These are phyloP conservation scores for Naganishia vaughanmartiniae DNA, from an alignment of 768 basidiomycete genomes.

Conservation along the genomic window DNA sequence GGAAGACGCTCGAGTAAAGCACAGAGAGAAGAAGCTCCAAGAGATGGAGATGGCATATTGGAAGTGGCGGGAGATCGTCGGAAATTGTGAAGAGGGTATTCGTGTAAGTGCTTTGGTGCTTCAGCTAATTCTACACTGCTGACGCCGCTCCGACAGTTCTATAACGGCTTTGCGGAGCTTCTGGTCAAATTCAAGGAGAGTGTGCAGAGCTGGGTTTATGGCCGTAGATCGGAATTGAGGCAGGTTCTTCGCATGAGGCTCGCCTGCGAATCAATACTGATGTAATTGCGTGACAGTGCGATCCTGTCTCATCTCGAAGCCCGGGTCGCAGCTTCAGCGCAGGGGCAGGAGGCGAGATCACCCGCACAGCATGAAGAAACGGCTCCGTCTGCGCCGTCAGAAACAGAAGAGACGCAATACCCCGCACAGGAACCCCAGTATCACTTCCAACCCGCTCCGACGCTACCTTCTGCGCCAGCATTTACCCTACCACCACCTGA, in stretches of 20 bases:
- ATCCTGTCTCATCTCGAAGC: conserved; percentile 25
- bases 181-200: conserved; percentile 70
- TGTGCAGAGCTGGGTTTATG: conserved; percentile 71
- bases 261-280: no score
- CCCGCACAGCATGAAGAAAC: neutral
- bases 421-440: conserved; percentile 3
- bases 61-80: conserved; percentile 78
- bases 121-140: neutral
- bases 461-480: conserved; percentile 20
- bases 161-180: conserved; percentile 76
- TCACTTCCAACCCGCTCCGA: conserved; percentile 16
- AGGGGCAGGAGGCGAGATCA: conserved; percentile 13
- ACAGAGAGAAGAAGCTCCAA: conserved; percentile 76
- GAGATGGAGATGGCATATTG: conserved; percentile 78
- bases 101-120: conserved; percentile 58
- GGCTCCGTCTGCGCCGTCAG: conserved; percentile 6
- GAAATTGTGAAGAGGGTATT: conserved; percentile 83
- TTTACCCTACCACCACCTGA: conserved; percentile 44
- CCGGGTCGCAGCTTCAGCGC: conserved; percentile 6
- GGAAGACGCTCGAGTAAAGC: conserved; percentile 73
- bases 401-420: neutral
- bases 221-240: conserved; percentile 72
- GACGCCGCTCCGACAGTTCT: conserved; percentile 62
- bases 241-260: conserved; percentile 51
- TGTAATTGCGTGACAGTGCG: conserved; percentile 10